Evolutionary conservation across 176 grass and related monocot genomes (phyloP).

Genomic region (barley (Hordeum vulgare)): DNA sequence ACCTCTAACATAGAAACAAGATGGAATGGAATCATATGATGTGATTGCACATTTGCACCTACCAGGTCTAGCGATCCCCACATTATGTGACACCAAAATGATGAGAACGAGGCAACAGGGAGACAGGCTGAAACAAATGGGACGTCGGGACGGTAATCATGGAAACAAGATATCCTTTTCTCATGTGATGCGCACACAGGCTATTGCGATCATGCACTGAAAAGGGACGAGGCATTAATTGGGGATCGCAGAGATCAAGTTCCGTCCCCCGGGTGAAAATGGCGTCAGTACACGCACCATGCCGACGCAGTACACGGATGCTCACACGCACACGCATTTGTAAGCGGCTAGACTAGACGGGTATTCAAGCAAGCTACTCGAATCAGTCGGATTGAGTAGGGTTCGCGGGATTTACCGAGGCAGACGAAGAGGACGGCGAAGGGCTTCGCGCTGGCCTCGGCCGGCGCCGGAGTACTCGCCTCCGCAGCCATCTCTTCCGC

Average conservation of each 20-base stretch:
- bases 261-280: too few relatives aligned
- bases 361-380: not conserved
- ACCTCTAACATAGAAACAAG: not conserved
- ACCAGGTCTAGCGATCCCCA: not conserved
- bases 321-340: not conserved
- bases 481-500: slow-evolving; percentile 38
- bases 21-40: not conserved
- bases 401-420: slow-evolving; percentile 42
- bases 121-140: not conserved
- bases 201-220: not conserved
- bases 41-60: not conserved
- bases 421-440: slow-evolving; percentile 94
- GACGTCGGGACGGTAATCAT: not conserved
- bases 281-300: not conserved
- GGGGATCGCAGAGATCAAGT: not conserved
- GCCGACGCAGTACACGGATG: not conserved
- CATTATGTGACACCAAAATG: not conserved
- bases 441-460: slow-evolving; percentile 30
- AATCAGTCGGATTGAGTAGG: not conserved
- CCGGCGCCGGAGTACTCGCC: not conserved
- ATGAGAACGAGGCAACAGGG: not conserved
- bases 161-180: not conserved
- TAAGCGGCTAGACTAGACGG: not conserved
- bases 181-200: not conserved
- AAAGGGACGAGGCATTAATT: not conserved